A percentile compares a stretch with the other conserved stretches of the same genome.
These are phyloP conservation scores for Fusarium nematophilum DNA, from an alignment of 2,329 filamentous ascomycete genomes.

Conservation along the genomic window DNA sequence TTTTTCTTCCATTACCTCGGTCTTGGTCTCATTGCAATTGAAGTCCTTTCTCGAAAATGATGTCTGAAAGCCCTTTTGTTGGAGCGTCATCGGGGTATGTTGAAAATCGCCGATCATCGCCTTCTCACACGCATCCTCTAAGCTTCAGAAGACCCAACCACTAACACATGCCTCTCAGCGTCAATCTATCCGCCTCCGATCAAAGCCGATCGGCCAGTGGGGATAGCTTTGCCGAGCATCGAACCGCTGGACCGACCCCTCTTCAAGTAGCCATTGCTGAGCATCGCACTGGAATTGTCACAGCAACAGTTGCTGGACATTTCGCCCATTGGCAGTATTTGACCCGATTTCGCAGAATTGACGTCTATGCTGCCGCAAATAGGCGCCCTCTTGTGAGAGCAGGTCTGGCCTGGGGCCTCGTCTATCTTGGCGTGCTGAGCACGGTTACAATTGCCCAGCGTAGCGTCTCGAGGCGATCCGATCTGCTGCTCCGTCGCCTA, in stretches of 20 bases:
- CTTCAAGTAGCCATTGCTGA: conserved; percentile 38
- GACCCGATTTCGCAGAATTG: conserved; percentile 32
- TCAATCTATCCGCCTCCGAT: conserved; percentile 37
- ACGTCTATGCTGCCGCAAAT: conserved; percentile 29
- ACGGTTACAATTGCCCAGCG: conserved; percentile 39
- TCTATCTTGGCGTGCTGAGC: conserved; percentile 40
- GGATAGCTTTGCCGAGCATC: conserved; percentile 41
- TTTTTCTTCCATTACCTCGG: conserved; percentile 1
- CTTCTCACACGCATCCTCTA: not conserved
- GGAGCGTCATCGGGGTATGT: conserved; percentile 28
- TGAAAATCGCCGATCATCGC: conserved; percentile 10
- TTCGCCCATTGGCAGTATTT: conserved; percentile 44
- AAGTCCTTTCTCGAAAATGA: conserved; percentile 10
- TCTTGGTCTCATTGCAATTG: not conserved
- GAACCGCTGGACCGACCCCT: conserved; percentile 43
- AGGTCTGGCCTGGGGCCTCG: conserved; percentile 39
- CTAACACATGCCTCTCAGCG: conserved; percentile 36
- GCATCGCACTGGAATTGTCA: conserved; percentile 39
- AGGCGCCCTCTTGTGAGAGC: conserved; percentile 34
- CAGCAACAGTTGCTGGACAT: conserved; percentile 40
- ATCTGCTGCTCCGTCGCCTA: conserved; percentile 15
- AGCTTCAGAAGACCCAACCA: conserved; percentile 18
- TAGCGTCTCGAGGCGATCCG: conserved; percentile 23
- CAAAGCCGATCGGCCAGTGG: conserved; percentile 40
- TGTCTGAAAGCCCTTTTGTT: conserved; percentile 19